Evolutionary conservation across 2,329 filamentous ascomycete species (phyloP).

Genomic region (Penicillium sp.): DNA sequence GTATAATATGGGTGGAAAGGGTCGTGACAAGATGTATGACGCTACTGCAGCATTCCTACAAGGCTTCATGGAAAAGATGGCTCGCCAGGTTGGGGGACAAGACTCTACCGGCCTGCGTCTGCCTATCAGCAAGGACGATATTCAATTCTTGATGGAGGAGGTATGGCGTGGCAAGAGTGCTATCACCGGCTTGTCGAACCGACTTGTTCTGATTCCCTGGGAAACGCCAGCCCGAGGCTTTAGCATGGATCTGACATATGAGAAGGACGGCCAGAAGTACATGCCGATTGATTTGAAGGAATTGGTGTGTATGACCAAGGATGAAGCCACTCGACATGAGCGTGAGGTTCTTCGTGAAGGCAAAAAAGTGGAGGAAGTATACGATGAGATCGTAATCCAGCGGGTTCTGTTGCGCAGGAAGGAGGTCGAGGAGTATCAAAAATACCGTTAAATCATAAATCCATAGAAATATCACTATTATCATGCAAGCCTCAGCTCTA

Average conservation of each 20-base stretch:
- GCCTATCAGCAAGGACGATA: constrained; percentile 73
- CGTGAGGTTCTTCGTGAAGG: constrained; percentile 71
- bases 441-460: constrained; percentile 38
- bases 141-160: constrained; percentile 86
- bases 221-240: constrained; percentile 61
- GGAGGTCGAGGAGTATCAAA: constrained; percentile 61
- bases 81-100: constrained; percentile 51
- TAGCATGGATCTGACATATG: constrained; percentile 60
- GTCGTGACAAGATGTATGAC: constrained; percentile 88
- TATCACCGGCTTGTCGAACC: constrained; percentile 75
- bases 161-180: constrained; percentile 80
- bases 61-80: constrained; percentile 73
- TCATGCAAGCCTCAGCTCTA: background rate
- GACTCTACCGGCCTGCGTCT: constrained; percentile 71
- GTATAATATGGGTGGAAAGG: constrained; percentile 78
- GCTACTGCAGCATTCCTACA: constrained; percentile 74
- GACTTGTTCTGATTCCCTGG: constrained; percentile 81
- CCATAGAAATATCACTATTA: background rate
- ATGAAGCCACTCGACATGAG: constrained; percentile 78
- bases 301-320: constrained; percentile 88
- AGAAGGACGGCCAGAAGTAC: constrained; percentile 67
- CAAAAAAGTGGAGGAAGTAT: constrained; percentile 69
- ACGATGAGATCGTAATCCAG: constrained; percentile 65
- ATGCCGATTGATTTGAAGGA: constrained; percentile 68
- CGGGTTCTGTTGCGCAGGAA: constrained; percentile 64